Evolutionary conservation across 495 filamentous ascomycete species (phyloP).

Genomic region (Penicillium robsamsonii): DNA sequence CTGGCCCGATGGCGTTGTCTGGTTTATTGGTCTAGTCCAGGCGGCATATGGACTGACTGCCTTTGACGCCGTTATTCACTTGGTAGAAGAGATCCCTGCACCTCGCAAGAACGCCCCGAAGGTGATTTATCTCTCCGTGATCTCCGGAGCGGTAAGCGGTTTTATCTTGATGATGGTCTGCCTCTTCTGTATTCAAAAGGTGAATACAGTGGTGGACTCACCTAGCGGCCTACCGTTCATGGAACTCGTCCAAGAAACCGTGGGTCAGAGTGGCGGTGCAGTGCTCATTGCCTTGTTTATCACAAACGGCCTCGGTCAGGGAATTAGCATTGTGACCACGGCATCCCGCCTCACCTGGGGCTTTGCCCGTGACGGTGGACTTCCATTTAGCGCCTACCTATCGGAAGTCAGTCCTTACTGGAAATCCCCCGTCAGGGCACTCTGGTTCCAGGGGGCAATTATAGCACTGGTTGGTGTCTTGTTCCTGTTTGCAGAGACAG

Average conservation of each 20-base stretch:
- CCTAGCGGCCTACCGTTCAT: slow-evolving; percentile 43
- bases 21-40: slow-evolving; percentile 60
- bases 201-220: slow-evolving; percentile 53
- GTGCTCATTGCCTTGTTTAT: slow-evolving; percentile 43
- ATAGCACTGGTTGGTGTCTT: slow-evolving; percentile 43
- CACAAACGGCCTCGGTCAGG: slow-evolving; percentile 44
- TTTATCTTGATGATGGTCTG: slow-evolving; percentile 72
- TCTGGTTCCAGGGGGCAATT: slow-evolving; percentile 42
- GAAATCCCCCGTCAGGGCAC: slow-evolving; percentile 39
- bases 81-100: slow-evolving; percentile 50
- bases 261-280: slow-evolving; percentile 34
- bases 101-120: slow-evolving; percentile 40
- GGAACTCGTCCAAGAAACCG: slow-evolving; percentile 38
- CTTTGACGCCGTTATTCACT: slow-evolving; percentile 59
- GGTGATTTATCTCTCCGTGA: slow-evolving; percentile 38
- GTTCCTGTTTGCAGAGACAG: slow-evolving; percentile 45
- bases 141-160: slow-evolving; percentile 50
- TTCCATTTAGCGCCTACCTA: slow-evolving; percentile 42
- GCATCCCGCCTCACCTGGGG: slow-evolving; percentile 52
- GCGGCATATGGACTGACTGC: slow-evolving; percentile 58
- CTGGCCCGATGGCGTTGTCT: slow-evolving; percentile 60
- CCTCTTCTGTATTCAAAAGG: slow-evolving; percentile 66
- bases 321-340: slow-evolving; percentile 44
- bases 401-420: slow-evolving; percentile 34
- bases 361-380: slow-evolving; percentile 55